Percentiles rank a stretch among this genome's conserved stretches.
These are phyloP conservation scores for Neofusicoccum sp. DNA, from an alignment of 2,329 filamentous ascomycete species.

Conservation along the genomic window DNA sequence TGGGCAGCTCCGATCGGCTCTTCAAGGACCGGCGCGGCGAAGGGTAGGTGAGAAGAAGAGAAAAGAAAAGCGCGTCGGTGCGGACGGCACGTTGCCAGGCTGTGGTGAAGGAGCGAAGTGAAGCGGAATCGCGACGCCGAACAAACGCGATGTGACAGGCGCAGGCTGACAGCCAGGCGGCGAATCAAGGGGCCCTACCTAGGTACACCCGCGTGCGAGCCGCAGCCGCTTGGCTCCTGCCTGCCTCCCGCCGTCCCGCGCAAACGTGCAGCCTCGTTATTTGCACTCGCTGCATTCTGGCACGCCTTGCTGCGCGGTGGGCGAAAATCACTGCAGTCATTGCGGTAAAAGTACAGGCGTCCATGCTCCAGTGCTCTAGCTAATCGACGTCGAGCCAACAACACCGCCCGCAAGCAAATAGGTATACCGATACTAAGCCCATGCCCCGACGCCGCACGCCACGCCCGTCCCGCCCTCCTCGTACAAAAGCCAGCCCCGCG, in stretches of 20 bases:
- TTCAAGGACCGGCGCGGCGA: slow-evolving; percentile 8
- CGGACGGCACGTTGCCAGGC: slow-evolving; percentile 13
- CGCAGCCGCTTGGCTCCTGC: slow-evolving; percentile 7
- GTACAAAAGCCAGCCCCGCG: background rate
- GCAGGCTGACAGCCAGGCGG: slow-evolving; percentile 11
- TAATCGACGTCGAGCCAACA: slow-evolving; percentile 10
- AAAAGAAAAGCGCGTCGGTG: slow-evolving; percentile 10
- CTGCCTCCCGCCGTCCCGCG: background rate
- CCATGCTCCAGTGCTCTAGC: slow-evolving; percentile 13
- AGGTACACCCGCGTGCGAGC: slow-evolving; percentile 12
- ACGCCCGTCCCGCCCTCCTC: background rate
- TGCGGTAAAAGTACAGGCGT: slow-evolving; percentile 15
- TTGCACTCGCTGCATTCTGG: slow-evolving; percentile 5
- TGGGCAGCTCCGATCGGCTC: slow-evolving; percentile 14
- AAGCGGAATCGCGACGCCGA: slow-evolving; percentile 9
- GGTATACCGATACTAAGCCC: slow-evolving; percentile 8
- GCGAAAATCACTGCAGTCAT: slow-evolving; percentile 15
- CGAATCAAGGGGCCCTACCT: slow-evolving; percentile 12
- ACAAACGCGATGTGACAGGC: slow-evolving; percentile 14
- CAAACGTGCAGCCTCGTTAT: slow-evolving; percentile 6
- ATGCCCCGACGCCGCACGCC: slow-evolving; percentile 6
- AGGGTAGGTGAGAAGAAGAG: background rate
- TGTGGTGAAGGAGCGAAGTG: slow-evolving; percentile 15
- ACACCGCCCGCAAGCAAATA: slow-evolving; percentile 13
- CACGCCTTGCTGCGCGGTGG: background rate